Percentiles rank a stretch among this genome's conserved stretches.
These are phyloP conservation scores for Claviceps quebecensis DNA, from an alignment of 2,329 filamentous ascomycete genomes.

Conservation along the genomic window DNA sequence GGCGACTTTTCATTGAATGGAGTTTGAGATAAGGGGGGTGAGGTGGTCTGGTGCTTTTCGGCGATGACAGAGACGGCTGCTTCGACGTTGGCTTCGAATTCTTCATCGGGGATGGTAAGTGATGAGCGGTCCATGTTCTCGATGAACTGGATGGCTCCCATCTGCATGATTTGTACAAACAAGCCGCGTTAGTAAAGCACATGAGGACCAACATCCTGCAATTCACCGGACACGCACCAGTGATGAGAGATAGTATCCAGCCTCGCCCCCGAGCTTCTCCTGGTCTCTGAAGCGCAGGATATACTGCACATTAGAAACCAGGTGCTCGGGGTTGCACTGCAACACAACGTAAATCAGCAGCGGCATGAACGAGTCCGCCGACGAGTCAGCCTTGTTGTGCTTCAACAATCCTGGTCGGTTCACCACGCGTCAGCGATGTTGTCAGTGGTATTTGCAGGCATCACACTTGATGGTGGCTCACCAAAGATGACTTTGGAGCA, in stretches of 20 bases:
- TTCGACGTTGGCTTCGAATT: conserved; percentile 95
- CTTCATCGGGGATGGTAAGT: conserved; percentile 82
- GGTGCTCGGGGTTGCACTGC: conserved; percentile 83
- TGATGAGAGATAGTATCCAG: conserved; percentile 94
- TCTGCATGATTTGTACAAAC: conserved; percentile 26
- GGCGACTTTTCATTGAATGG: conserved; percentile 31
- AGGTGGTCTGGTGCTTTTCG: conserved; percentile 58
- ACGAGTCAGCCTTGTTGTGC: conserved; percentile 85
- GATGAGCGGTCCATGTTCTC: conserved; percentile 92
- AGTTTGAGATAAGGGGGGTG: conserved; percentile 28
- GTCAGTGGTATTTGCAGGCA: not conserved
- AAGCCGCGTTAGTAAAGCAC: not conserved
- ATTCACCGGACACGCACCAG: conserved; percentile 34
- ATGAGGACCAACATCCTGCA: too few species aligned
- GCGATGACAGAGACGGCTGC: conserved; percentile 90
- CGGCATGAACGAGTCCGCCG: conserved; percentile 90
- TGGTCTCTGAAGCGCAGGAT: conserved; percentile 94
- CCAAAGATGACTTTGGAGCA: conserved; percentile 99
- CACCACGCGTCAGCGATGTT: not conserved
- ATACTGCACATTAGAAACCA: conserved; percentile 97
- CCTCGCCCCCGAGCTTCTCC: conserved; percentile 93
- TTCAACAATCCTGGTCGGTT: conserved; percentile 63
- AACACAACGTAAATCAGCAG: conserved; percentile 91
- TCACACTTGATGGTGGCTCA: conserved; percentile 22
- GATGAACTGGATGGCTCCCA: conserved; percentile 92